Base-by-base conservation (phyloP, 495 filamentous ascomycete species). In the Astrothelium macrocarpum region DNA sequence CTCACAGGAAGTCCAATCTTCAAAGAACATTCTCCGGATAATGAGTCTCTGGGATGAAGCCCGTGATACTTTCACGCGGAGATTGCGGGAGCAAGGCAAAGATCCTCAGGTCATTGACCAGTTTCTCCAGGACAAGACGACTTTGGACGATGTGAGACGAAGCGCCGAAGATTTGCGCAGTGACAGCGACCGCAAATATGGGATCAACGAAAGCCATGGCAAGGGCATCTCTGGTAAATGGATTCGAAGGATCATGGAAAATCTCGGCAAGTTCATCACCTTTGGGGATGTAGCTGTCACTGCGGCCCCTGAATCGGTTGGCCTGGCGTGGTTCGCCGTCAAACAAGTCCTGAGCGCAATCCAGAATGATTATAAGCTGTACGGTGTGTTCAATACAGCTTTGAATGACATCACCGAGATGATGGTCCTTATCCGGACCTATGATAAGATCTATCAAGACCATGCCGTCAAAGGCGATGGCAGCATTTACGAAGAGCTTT, bases 291-390 rank as follows among this genome's bases (percentile, higher is more conserved):
- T 64, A 20, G 64, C 64, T 16, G 64, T 66, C 62, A 58, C 39
- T 4, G 64, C 62, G 16, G 64, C 64, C 9, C 64, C 64, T 16
- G 64, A 66, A 46, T 64, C 64, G 43, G 53, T 66, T 46, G 64
- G 64, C 18, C 23, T 66, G 20, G 64, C 60, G 16, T 66, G 62
- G 64, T 66, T 66, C 28, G 64, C 61, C 23, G 39, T 66, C 3
- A 62, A 43, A 23, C 45, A 66, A 32, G 42, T 66, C 11, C 64
- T 66, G 20, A 45, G 46, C 61, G 64, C 61, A 1, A 29, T 64
- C 39, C 64, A 64, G 32, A 66, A 66, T 56, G 61, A 66, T 29
- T 66, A 66, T 29, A 66, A 64, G 39, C 45, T 66, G n/a, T 66
- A 66, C 26, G 64, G 53, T 5, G 32, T 56, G n/a, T 66, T 66